Conservation (phyloP, 495 filamentous ascomycete genomes). For the Penicillium fimorum region DNA sequence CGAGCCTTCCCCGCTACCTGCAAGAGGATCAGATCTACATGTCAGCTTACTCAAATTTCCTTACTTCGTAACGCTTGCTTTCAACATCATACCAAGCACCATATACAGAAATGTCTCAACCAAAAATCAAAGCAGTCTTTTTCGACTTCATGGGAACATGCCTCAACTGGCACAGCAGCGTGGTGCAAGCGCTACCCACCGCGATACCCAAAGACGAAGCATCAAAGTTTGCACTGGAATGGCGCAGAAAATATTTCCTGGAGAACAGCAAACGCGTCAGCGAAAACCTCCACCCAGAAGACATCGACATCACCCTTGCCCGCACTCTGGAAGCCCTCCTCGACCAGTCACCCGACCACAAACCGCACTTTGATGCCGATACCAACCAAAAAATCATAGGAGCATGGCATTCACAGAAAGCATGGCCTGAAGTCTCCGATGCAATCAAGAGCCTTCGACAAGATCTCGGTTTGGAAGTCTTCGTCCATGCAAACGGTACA, state of each 20-base stretch:
- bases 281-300: conserved; percentile 37
- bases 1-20: not conserved
- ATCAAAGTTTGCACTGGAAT: conserved; percentile 46
- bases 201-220: conserved; percentile 16
- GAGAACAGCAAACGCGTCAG: conserved; percentile 38
- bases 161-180: conserved; percentile 42
- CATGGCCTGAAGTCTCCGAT: conserved; percentile 46
- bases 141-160: conserved; percentile 49
- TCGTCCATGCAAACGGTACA: conserved; percentile 56
- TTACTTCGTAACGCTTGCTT: not conserved
- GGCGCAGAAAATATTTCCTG: conserved; percentile 49
- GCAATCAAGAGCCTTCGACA: conserved; percentile 31
- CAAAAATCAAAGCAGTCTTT: conserved; percentile 37
- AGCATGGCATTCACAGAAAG: conserved; percentile 46
- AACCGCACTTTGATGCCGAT: conserved; percentile 25
- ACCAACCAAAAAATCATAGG: conserved; percentile 19
- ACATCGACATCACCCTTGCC: conserved; percentile 49
- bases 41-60: not conserved
- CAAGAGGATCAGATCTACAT: not conserved
- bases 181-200: conserved; percentile 22
- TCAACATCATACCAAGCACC: not conserved
- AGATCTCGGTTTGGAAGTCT: conserved; percentile 29
- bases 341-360: conserved; percentile 22
- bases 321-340: conserved; percentile 36
- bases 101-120: not conserved